phyloP scores from a whole-genome alignment of 805 yeast genomes.

The Zygoascus ofunaensis region DNA sequence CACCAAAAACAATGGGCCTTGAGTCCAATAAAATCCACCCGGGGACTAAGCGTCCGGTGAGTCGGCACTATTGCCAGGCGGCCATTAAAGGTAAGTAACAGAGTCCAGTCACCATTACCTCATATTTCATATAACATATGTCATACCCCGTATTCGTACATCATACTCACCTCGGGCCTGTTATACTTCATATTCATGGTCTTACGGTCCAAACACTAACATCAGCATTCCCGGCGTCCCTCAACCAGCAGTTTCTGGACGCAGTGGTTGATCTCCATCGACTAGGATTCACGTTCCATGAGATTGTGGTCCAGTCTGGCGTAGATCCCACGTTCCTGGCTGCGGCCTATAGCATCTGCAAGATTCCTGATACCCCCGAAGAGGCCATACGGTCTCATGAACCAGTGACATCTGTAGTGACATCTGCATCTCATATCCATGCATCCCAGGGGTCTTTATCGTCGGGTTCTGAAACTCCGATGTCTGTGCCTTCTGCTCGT shows the following conservation, averaged over 20 bases:
- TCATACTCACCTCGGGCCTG: too few species aligned
- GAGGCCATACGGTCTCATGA: neutral
- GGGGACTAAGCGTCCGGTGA: too few species aligned
- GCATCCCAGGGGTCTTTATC: neutral
- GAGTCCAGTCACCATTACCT: too few species aligned
- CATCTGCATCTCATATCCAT: neutral
- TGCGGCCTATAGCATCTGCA: slow-evolving; percentile 5
- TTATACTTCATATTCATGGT: too few species aligned
- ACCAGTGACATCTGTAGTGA: neutral
- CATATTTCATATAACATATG: too few species aligned
- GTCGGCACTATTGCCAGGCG: too few species aligned
- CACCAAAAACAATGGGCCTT: too few species aligned
- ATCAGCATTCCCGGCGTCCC: neutral
- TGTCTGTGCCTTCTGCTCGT: neutral
- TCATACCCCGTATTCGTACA: too few species aligned
- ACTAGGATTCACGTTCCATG: slow-evolving; percentile 22
- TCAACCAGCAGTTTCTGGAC: neutral
- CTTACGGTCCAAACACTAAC: too few species aligned
- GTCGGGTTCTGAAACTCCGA: neutral
- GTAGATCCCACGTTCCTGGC: slow-evolving; percentile 11
- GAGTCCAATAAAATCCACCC: too few species aligned
- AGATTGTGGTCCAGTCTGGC: slow-evolving; percentile 17
- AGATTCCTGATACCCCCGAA: slow-evolving; percentile 5
- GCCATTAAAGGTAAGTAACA: too few species aligned
- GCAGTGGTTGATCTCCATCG: slow-evolving; percentile 18